Evolutionary conservation across 305 asterid species (phyloP).

Genomic region (Rubia tinctorum): DNA sequence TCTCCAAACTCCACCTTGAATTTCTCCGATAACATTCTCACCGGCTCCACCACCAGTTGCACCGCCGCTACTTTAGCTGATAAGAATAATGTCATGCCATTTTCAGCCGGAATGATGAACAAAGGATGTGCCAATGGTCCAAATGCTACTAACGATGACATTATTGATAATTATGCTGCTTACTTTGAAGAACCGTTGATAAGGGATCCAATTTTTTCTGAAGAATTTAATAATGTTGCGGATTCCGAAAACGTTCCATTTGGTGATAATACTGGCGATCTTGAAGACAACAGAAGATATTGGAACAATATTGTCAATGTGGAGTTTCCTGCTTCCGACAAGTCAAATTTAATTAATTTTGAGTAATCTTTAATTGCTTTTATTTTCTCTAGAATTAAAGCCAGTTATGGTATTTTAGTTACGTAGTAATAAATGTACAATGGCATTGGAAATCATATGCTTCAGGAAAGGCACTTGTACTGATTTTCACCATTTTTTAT

Average conservation of each 20-base stretch:
- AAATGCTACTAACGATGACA: not conserved
- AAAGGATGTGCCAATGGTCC: not conserved
- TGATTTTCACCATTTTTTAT: no score
- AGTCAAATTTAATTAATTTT: not conserved
- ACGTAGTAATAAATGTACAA: not conserved
- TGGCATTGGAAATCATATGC: not conserved
- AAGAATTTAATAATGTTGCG: not conserved
- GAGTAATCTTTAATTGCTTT: no score
- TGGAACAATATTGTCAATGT: conserved; percentile 6
- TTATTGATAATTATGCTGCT: not conserved
- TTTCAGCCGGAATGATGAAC: not conserved
- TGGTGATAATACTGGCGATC: conserved; percentile 9
- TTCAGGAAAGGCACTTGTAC: not conserved
- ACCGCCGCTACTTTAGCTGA: not conserved
- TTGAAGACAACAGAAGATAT: conserved; percentile 21
- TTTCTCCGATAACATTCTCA: not conserved
- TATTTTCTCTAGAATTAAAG: not conserved
- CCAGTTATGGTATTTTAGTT: not conserved
- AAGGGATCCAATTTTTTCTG: conserved; percentile 9
- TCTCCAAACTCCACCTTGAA: conserved; percentile 16
- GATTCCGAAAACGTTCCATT: not conserved
- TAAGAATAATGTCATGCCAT: not conserved
- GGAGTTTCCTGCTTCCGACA: not conserved
- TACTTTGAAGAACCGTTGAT: not conserved
- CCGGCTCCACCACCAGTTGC: not conserved